Conservation (phyloP, 306 rosid species). For the Inga laurina region DNA sequence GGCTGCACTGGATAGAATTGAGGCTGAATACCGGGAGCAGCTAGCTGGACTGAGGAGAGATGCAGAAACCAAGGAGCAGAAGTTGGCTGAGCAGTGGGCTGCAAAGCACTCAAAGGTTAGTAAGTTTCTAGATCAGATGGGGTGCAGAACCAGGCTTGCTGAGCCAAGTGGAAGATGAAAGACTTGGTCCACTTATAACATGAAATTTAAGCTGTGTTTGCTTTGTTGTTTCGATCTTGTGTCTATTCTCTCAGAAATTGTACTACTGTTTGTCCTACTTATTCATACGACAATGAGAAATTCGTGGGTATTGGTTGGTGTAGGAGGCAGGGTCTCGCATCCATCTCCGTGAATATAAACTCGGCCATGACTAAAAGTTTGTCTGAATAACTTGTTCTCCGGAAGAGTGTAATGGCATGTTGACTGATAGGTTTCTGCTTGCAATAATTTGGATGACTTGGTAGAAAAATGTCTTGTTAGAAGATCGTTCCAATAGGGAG, state of each 20-base stretch:
- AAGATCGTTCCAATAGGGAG: not conserved
- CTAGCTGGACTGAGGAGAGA: conserved; percentile 79
- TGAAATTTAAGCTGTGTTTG: conserved; percentile 21
- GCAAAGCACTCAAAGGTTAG: conserved; percentile 74
- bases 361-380: not conserved
- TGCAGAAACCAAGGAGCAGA: conserved; percentile 91
- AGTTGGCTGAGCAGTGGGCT: conserved; percentile 92
- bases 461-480: too few species aligned
- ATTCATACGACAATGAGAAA: conserved; percentile 31
- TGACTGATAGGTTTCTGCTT: not conserved
- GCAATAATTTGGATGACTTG: not conserved
- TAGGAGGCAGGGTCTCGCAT: conserved; percentile 25
- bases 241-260: conserved; percentile 32
- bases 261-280: conserved; percentile 31
- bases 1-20: conserved; percentile 73
- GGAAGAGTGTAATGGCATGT: not conserved
- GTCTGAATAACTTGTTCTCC: not conserved
- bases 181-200: not conserved
- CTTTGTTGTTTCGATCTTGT: conserved; percentile 31
- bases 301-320: conserved; percentile 17
- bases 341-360: conserved; percentile 27
- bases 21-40: conserved; percentile 83
- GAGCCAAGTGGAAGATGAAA: conserved; percentile 69
- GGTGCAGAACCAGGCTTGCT: conserved; percentile 62
- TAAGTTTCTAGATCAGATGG: conserved; percentile 80